A percentile compares a stretch with the other conserved stretches of the same genome.
phyloP scores from a whole-genome alignment of 441 rosid species.

The Biscutella laevigata region DNA sequence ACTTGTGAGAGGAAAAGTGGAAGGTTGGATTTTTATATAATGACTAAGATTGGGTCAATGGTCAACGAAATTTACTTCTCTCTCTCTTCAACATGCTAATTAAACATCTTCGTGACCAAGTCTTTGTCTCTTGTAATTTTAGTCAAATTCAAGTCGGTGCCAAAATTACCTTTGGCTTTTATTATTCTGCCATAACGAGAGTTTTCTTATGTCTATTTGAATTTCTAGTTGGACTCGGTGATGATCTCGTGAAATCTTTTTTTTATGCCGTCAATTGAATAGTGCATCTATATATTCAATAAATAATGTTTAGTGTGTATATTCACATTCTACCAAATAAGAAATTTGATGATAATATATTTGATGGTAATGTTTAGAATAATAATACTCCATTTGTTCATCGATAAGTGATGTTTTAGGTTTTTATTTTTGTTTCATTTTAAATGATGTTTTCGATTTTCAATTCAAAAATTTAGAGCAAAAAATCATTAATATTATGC shows the following conservation, averaged over 20 bases:
- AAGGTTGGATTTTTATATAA: slow-evolving; percentile 23
- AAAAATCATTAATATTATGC: too few relatives aligned
- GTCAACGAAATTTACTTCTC: slow-evolving; percentile 24
- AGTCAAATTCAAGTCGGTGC: slow-evolving; percentile 29
- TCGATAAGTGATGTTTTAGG: too few relatives aligned
- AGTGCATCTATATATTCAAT: too few relatives aligned
- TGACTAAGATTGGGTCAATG: slow-evolving; percentile 23
- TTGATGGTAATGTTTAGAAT: too few relatives aligned
- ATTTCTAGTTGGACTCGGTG: slow-evolving; percentile 1
- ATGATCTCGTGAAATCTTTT: slow-evolving; percentile 18
- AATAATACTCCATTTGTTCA: too few relatives aligned
- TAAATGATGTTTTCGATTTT: too few relatives aligned
- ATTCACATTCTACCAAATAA: too few relatives aligned
- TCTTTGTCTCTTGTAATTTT: slow-evolving; percentile 22
- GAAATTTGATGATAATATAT: too few relatives aligned
- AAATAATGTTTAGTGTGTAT: too few relatives aligned
- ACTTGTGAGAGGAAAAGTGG: slow-evolving; percentile 22
- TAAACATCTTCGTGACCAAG: slow-evolving; percentile 28
- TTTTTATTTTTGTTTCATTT: too few relatives aligned
- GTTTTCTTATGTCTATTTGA: neutral
- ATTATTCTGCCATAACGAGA: slow-evolving; percentile 17
- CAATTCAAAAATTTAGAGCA: too few relatives aligned
- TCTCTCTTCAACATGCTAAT: slow-evolving; percentile 25
- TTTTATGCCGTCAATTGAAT: too few relatives aligned
- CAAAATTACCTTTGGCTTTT: slow-evolving; percentile 16